Percentiles rank a stretch among this genome's conserved stretches.
Conservation (phyloP, 129 eudicot genomes). For the Smallanthus sonchifolius region DNA sequence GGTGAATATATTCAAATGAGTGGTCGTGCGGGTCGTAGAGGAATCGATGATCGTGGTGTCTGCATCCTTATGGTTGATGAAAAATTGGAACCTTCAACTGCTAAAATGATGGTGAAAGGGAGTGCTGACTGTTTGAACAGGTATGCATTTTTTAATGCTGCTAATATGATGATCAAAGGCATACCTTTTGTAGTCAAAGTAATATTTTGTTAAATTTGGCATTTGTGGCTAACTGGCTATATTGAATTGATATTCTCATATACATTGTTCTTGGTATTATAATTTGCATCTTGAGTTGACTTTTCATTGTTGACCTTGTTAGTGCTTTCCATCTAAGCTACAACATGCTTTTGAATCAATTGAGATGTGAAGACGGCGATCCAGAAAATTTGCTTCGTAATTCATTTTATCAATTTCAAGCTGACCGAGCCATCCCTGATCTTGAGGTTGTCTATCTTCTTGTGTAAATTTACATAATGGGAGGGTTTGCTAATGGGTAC, state of each 20-base stretch:
- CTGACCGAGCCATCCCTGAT: constrained; percentile 91
- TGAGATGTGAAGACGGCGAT: constrained; percentile 86
- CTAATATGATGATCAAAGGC: background rate
- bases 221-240: background rate
- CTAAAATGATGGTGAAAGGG: constrained; percentile 94
- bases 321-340: constrained; percentile 98
- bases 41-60: constrained; percentile 99
- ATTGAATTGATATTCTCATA: background rate
- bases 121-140: constrained; percentile 97
- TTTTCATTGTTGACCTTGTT: constrained; percentile 19
- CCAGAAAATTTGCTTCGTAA: constrained; percentile 96
- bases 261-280: background rate
- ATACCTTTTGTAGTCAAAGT: background rate
- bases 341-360: constrained; percentile 95
- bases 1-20: constrained; percentile 99
- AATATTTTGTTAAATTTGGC: background rate
- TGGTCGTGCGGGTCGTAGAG: constrained; percentile 99
- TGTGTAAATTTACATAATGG: background rate
- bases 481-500: background rate
- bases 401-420: constrained; percentile 95
- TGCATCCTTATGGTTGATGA: constrained; percentile 99
- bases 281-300: constrained; percentile 13
- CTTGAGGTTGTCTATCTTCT: constrained; percentile 57
- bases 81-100: constrained; percentile 96
- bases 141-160: constrained; percentile 26